These are phyloP conservation scores for Boletus rex-veris DNA, from an alignment of 768 basidiomycete species.

Conservation along the genomic window DNA sequence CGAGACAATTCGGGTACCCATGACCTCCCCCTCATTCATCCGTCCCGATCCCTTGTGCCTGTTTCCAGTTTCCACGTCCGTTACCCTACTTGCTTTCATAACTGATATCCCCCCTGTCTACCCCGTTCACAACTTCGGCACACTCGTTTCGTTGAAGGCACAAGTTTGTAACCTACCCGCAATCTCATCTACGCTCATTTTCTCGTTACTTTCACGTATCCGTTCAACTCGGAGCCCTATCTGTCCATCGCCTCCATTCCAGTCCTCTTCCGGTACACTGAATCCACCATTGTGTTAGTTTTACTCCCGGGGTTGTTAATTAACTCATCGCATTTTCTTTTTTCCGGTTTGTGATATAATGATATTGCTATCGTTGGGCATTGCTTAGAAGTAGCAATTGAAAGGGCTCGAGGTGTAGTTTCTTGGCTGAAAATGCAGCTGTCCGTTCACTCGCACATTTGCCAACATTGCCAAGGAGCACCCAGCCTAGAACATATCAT, in stretches of 20 bases:
- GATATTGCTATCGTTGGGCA: constrained; percentile 30
- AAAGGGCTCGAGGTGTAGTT: background rate
- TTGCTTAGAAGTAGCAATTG: background rate
- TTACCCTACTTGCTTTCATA: constrained; percentile 30
- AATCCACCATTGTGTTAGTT: constrained; percentile 18
- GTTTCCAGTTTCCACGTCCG: constrained; percentile 17
- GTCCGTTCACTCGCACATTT: background rate
- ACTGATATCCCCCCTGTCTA: constrained; percentile 27
- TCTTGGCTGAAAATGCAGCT: background rate
- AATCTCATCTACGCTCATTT: constrained; percentile 32
- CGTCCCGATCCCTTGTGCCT: constrained; percentile 20
- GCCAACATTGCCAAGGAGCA: background rate
- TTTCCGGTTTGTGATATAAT: constrained; percentile 41
- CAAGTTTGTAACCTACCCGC: constrained; percentile 33
- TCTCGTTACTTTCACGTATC: constrained; percentile 20
- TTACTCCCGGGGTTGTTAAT: constrained; percentile 30
- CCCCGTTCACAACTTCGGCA: constrained; percentile 19
- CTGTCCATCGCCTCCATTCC: constrained; percentile 12
- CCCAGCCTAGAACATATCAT: constrained; percentile 53
- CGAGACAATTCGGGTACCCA: constrained; percentile 26
- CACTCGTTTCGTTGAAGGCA: constrained; percentile 27
- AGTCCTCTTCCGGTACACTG: constrained; percentile 14
- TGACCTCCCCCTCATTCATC: constrained; percentile 19
- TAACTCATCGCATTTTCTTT: constrained; percentile 34
- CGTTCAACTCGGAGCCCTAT: constrained; percentile 9